Conservation (phyloP, 2,329 filamentous ascomycete species). For the Davidsoniella australis region DNA sequence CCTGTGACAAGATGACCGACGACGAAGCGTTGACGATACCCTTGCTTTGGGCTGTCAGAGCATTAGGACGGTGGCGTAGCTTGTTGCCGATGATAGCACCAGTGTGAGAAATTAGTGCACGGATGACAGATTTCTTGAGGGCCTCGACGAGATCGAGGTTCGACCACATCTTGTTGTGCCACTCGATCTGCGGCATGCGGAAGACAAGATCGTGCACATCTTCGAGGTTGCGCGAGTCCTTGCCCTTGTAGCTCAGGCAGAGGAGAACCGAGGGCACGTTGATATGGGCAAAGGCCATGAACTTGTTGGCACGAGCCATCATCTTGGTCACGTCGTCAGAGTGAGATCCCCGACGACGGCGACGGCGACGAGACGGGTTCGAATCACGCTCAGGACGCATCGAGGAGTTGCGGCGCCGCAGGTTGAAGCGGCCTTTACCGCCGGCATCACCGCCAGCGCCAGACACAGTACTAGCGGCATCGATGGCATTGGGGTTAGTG, state of each 20-base stretch:
- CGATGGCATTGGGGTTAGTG: not conserved
- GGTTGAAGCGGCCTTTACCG: conserved; percentile 30
- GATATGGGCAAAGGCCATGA: conserved; percentile 93
- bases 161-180: conserved; percentile 97
- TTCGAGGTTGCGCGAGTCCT: conserved; percentile 84
- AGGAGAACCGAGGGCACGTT: conserved; percentile 90
- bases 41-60: conserved; percentile 46
- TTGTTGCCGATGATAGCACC: conserved; percentile 97
- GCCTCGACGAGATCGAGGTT: conserved; percentile 87
- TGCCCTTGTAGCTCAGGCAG: conserved; percentile 92
- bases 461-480: not conserved
- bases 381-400: conserved; percentile 5
- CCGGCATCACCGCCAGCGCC: not conserved
- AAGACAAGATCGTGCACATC: conserved; percentile 98
- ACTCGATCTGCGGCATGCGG: conserved; percentile 82
- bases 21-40: conserved; percentile 41
- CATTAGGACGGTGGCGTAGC: conserved; percentile 68
- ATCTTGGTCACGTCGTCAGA: conserved; percentile 91
- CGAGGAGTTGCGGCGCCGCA: conserved; percentile 30
- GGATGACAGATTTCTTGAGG: conserved; percentile 86
- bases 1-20: conserved; percentile 38
- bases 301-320: conserved; percentile 87
- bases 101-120: conserved; percentile 84
- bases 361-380: conserved; percentile 27
- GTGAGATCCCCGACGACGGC: conserved; percentile 25